A percentile compares a stretch with the other conserved stretches of the same genome.
phyloP scores from a whole-genome alignment of 192 early-diverging fungal genomes.

The Thamnidium elegans region DNA sequence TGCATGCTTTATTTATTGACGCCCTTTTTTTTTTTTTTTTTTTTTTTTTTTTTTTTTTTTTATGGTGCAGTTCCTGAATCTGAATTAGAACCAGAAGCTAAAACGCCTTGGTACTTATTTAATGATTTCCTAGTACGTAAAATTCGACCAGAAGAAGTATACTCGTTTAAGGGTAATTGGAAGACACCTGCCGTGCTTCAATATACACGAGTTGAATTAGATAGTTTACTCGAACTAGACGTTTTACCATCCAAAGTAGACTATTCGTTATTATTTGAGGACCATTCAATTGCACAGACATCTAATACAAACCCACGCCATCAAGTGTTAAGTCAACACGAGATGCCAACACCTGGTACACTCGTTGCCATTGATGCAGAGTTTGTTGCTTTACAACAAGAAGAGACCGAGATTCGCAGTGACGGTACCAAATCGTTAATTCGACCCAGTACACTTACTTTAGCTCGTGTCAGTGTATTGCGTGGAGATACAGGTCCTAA shows the following conservation, averaged over 20 bases:
- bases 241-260: constrained; percentile 41
- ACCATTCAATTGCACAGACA: constrained; percentile 62
- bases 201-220: constrained; percentile 59
- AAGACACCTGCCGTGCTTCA: constrained; percentile 68
- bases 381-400: constrained; percentile 86
- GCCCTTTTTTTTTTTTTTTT: neutral
- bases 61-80: constrained; percentile 35
- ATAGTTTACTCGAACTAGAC: constrained; percentile 46
- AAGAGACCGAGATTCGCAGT: constrained; percentile 86
- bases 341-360: constrained; percentile 64
- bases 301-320: constrained; percentile 44
- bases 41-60: constrained; percentile 4
- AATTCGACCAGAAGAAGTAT: constrained; percentile 62
- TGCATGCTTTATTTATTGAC: neutral
- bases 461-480: constrained; percentile 90
- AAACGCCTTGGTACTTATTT: constrained; percentile 81
- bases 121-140: constrained; percentile 94
- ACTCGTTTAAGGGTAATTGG: constrained; percentile 55
- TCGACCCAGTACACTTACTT: constrained; percentile 73
- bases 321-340: constrained; percentile 51
- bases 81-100: constrained; percentile 29
- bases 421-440: constrained; percentile 87
- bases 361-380: constrained; percentile 91
- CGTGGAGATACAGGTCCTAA: constrained; percentile 67
- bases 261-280: constrained; percentile 52